phyloP scores from a whole-genome alignment of 2,329 filamentous ascomycete species.

The Fonsecaea monophora region DNA sequence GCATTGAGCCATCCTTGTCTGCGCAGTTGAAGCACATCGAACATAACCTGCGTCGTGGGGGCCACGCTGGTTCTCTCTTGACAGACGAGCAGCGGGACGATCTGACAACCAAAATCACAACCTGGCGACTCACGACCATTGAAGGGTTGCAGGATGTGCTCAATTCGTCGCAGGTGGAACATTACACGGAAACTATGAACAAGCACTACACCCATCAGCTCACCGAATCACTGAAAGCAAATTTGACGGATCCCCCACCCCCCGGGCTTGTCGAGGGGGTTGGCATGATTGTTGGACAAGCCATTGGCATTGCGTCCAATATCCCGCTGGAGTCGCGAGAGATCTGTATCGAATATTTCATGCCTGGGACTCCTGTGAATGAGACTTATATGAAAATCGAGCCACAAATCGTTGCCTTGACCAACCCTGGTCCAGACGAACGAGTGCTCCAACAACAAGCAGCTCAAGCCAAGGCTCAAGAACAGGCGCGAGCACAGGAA shows the following conservation, averaged over 20 bases:
- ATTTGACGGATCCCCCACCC: slow-evolving; percentile 77
- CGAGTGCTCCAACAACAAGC: slow-evolving; percentile 30
- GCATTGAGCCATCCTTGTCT: slow-evolving; percentile 77
- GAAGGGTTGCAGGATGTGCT: slow-evolving; percentile 83
- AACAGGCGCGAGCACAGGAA: slow-evolving; percentile 37
- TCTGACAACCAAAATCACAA: slow-evolving; percentile 82
- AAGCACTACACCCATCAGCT: slow-evolving; percentile 72
- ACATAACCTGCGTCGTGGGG: slow-evolving; percentile 74
- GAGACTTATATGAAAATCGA: slow-evolving; percentile 86
- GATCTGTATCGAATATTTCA: slow-evolving; percentile 83
- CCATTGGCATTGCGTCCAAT: slow-evolving; percentile 83
- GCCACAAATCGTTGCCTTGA: slow-evolving; percentile 66
- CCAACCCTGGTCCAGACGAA: slow-evolving; percentile 46
- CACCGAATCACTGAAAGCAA: slow-evolving; percentile 72
- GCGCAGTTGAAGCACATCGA: slow-evolving; percentile 83
- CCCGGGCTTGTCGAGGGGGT: slow-evolving; percentile 85
- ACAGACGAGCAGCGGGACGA: slow-evolving; percentile 72
- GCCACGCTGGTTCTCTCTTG: slow-evolving; percentile 26
- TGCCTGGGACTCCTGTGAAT: slow-evolving; percentile 74
- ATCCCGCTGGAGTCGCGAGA: slow-evolving; percentile 90
- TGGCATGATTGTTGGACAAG: slow-evolving; percentile 90
- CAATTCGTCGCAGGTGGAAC: slow-evolving; percentile 67
- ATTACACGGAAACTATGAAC: slow-evolving; percentile 73
- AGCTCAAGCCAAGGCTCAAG: slow-evolving; percentile 25
- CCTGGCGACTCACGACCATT: slow-evolving; percentile 90